These are phyloP conservation scores for Sporothrix schenckii DNA, from an alignment of 2,329 filamentous ascomycete species.

Conservation along the genomic window DNA sequence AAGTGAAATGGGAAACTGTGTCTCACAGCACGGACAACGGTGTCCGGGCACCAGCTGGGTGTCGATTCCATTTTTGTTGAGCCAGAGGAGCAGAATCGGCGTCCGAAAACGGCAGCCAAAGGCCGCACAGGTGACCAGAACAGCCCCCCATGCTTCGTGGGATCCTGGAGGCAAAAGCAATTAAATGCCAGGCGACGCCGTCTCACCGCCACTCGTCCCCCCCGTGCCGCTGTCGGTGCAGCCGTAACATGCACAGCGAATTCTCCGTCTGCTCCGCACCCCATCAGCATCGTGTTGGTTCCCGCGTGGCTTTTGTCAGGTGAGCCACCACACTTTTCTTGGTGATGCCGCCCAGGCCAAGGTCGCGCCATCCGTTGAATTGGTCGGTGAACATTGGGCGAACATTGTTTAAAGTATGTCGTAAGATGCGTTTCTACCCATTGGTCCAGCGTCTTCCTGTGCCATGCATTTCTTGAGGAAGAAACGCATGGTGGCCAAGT, in stretches of 20 bases:
- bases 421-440: not conserved
- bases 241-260: not conserved
- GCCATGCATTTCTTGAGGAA: not conserved
- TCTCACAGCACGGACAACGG: not conserved
- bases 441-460: not conserved
- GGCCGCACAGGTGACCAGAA: not conserved
- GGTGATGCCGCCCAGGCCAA: not conserved
- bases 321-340: not conserved
- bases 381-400: not conserved
- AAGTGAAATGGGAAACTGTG: not conserved
- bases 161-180: not conserved
- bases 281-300: not conserved
- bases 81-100: too few relatives aligned
- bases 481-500: not conserved
- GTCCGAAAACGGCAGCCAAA: not conserved
- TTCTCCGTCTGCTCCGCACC: not conserved
- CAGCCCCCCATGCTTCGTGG: not conserved
- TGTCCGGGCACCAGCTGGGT: not conserved
- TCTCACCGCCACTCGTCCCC: slow-evolving; percentile 22
- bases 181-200: not conserved
- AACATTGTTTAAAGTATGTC: too few relatives aligned
- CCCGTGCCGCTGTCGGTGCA: slow-evolving; percentile 14
- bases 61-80: not conserved
- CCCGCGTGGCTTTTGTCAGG: slow-evolving; percentile 19
- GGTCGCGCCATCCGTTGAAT: not conserved